Percentiles rank a stretch among this genome's conserved stretches.
phyloP scores from a whole-genome alignment of 2,329 filamentous ascomycete species.

The Drechslerella dactyloides region DNA sequence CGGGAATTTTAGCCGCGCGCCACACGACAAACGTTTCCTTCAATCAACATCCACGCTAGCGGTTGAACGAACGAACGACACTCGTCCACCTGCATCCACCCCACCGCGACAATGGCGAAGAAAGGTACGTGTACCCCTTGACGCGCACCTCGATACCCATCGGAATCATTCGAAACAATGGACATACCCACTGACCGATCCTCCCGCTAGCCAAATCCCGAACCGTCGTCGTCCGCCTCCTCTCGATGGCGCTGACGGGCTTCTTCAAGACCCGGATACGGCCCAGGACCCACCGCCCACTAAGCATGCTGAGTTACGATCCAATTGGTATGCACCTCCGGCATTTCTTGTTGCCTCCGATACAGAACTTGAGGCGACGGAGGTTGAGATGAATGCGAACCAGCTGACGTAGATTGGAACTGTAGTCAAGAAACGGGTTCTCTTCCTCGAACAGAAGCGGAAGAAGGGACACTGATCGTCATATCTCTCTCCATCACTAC shows the following conservation, averaged over 20 bases:
- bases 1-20: constrained; percentile 22
- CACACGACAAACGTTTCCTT: constrained; percentile 31
- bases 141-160: no score
- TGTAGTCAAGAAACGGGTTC: constrained; percentile 87
- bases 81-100: constrained; percentile 11
- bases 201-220: constrained; percentile 77
- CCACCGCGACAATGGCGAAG: constrained; percentile 50
- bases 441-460: constrained; percentile 93
- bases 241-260: constrained; percentile 98
- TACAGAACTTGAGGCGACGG: not conserved
- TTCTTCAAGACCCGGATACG: constrained; percentile 93
- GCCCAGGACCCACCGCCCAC: constrained; percentile 77
- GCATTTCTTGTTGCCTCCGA: not conserved
- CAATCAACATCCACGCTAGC: constrained; percentile 11
- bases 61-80: constrained; percentile 29
- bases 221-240: constrained; percentile 86
- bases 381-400: not conserved
- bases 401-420: constrained; percentile 2
- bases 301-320: constrained; percentile 99
- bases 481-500: not conserved
- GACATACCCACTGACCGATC: constrained; percentile 22
- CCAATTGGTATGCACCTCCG: constrained; percentile 74
- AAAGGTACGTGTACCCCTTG: constrained; percentile 36
- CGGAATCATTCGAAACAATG: no score
- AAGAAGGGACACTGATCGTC: constrained; percentile 56